Evolutionary conservation across 495 filamentous ascomycete species (phyloP).

Genomic region (Penicillium fimorum): DNA sequence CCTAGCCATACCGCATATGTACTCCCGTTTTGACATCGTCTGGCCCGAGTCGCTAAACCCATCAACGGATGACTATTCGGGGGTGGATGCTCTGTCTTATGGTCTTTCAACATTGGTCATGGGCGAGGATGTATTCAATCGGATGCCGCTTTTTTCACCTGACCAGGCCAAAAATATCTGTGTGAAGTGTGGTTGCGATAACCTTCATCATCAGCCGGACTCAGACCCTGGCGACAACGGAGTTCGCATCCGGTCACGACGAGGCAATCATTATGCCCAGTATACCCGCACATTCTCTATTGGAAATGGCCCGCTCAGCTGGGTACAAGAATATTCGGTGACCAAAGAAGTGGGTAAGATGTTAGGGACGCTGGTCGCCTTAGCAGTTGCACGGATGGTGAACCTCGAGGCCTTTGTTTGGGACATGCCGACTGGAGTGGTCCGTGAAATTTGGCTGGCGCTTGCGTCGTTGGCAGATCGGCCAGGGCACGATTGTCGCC

Average conservation of each 20-base stretch:
- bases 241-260: slow-evolving; percentile 27
- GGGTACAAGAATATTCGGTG: slow-evolving; percentile 85
- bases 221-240: slow-evolving; percentile 15
- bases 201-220: slow-evolving; percentile 18
- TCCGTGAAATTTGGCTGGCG: slow-evolving; percentile 84
- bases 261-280: slow-evolving; percentile 80
- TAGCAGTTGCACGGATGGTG: slow-evolving; percentile 80
- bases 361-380: slow-evolving; percentile 86
- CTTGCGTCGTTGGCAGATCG: slow-evolving; percentile 70
- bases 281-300: slow-evolving; percentile 88
- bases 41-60: slow-evolving; percentile 74
- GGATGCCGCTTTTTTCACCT: slow-evolving; percentile 21
- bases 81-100: slow-evolving; percentile 89
- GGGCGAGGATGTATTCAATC: slow-evolving; percentile 68
- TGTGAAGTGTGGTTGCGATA: slow-evolving; percentile 38
- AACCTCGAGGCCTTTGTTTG: slow-evolving; percentile 90
- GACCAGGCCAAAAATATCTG: slow-evolving; percentile 22
- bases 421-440: slow-evolving; percentile 94
- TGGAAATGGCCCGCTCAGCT: slow-evolving; percentile 78
- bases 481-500: slow-evolving; percentile 58
- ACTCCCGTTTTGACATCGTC: slow-evolving; percentile 89
- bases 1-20: slow-evolving; percentile 81
- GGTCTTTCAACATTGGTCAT: slow-evolving; percentile 84
- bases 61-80: slow-evolving; percentile 63
- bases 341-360: slow-evolving; percentile 90